phyloP scores from a whole-genome alignment of 2,329 filamentous ascomycete species.

The Neurospora crassa region DNA sequence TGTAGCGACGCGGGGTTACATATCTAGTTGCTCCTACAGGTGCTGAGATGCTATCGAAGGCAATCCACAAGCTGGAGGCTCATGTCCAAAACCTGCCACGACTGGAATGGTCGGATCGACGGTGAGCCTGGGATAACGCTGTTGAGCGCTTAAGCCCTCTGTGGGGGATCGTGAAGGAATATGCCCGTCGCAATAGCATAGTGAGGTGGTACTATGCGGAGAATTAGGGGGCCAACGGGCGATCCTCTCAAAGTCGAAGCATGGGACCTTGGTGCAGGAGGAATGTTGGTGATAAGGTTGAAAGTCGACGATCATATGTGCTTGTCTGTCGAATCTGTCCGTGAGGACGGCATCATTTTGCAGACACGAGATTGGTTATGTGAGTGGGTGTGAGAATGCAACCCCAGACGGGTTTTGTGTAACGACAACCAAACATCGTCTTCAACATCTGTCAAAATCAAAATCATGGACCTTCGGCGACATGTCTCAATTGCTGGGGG shows the following conservation, averaged over 20 bases:
- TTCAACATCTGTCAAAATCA: background rate
- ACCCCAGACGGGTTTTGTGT: background rate
- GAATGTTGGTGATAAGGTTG: background rate
- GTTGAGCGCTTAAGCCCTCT: background rate
- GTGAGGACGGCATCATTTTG: background rate
- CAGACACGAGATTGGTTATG: background rate
- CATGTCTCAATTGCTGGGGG: background rate
- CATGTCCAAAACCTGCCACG: background rate
- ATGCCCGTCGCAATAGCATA: background rate
- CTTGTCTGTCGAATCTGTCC: background rate
- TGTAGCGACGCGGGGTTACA: background rate
- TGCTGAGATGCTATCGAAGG: background rate
- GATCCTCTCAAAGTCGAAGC: background rate
- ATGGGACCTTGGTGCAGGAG: background rate
- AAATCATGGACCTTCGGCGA: background rate
- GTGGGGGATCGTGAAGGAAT: background rate
- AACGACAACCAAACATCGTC: background rate
- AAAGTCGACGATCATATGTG: background rate
- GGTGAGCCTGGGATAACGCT: background rate
- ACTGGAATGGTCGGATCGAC: background rate
- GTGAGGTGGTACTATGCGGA: background rate
- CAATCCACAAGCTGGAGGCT: background rate
- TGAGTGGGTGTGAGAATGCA: background rate
- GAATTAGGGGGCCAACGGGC: background rate
- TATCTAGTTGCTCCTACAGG: background rate